phyloP scores from a whole-genome alignment of 179 eudicot genomes.

The Camellia oleifera region DNA sequence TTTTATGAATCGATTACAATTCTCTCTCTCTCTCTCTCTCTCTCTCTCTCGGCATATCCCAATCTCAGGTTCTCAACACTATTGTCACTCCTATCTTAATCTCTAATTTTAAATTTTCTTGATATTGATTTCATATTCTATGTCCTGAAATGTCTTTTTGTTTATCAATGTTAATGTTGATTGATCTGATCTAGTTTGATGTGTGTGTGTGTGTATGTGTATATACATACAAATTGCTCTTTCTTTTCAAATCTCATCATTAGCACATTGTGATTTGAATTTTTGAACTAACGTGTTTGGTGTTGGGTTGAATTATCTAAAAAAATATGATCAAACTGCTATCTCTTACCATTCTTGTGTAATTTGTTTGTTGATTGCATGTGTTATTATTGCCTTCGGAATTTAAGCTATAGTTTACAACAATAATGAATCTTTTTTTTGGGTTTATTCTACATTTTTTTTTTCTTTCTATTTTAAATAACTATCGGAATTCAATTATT shows the following conservation, averaged over 20 bases:
- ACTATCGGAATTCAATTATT: background rate
- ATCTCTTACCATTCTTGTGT: background rate
- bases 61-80: conserved; percentile 4
- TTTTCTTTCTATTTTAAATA: background rate
- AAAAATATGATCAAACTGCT: background rate
- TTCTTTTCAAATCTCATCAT: background rate
- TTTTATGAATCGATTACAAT: background rate
- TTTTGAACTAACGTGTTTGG: background rate
- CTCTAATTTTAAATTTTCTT: no score
- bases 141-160: background rate
- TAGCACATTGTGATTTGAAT: background rate
- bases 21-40: conserved; percentile 4
- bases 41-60: background rate
- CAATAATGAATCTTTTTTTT: background rate
- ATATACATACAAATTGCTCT: background rate
- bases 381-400: background rate
- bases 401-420: background rate
- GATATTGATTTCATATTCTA: background rate
- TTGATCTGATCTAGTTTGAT: conserved; percentile 1
- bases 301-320: background rate
- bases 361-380: background rate
- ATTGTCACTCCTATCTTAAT: background rate
- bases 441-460: background rate
- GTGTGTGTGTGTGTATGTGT: background rate
- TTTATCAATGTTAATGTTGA: background rate